These are phyloP conservation scores for Cucurbita maxima DNA, from an alignment of 306 rosid species.

Conservation along the genomic window DNA sequence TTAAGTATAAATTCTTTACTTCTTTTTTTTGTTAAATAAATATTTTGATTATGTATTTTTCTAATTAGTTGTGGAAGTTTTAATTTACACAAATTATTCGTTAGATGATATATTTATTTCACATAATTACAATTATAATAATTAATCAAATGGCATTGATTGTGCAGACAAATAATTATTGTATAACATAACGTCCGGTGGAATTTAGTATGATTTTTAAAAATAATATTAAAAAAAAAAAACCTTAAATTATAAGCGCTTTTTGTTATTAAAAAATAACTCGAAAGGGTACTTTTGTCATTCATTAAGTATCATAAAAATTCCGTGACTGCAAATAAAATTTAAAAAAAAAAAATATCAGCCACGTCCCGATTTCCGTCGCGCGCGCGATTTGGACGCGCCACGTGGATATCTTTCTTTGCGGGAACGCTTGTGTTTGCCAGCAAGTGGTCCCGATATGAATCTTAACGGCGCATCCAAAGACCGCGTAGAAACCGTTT, in stretches of 20 bases:
- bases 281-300: not conserved
- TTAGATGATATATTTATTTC: not conserved
- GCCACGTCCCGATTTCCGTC: not conserved
- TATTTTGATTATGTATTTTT: too few relatives aligned
- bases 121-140: not conserved
- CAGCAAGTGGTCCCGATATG: not conserved
- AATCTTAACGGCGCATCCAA: not conserved
- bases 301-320: not conserved
- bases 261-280: not conserved
- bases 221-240: too few relatives aligned
- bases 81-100: not conserved
- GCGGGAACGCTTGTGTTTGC: not conserved
- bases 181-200: not conserved
- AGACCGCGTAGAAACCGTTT: conserved; percentile 1
- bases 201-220: not conserved
- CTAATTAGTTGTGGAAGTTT: too few relatives aligned
- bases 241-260: not conserved
- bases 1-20: too few relatives aligned
- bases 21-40: too few relatives aligned
- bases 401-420: not conserved
- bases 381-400: not conserved
- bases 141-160: not conserved
- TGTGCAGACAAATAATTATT: not conserved
- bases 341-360: not conserved
- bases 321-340: not conserved